Percentiles rank a stretch among this genome's conserved stretches.
These are phyloP conservation scores for Yamadazyma mexicana DNA, from an alignment of 1,139 yeast genomes.

Conservation along the genomic window DNA sequence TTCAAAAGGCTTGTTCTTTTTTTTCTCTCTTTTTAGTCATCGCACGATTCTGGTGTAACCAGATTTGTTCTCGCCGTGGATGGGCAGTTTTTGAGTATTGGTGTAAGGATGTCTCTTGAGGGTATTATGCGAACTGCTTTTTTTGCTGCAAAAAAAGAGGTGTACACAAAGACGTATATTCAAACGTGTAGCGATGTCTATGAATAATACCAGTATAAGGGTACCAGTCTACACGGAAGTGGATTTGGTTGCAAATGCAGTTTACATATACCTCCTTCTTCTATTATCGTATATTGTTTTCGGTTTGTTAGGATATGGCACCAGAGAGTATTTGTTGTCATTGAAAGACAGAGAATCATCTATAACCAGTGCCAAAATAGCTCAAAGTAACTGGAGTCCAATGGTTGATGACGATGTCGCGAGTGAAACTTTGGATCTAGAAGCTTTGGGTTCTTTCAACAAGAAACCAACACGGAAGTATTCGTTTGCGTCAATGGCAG, in stretches of 20 bases:
- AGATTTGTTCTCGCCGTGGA: neutral
- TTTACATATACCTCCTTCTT: conserved; percentile 30
- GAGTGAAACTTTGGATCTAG: conserved; percentile 9
- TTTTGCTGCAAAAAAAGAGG: conserved; percentile 2
- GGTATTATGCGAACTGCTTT: too few relatives aligned
- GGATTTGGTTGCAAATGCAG: conserved; percentile 27
- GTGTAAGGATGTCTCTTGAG: neutral
- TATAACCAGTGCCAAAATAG: conserved; percentile 1
- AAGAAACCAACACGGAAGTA: neutral
- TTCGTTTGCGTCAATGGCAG: neutral
- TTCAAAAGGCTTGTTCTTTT: too few relatives aligned
- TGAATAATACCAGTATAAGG: too few relatives aligned
- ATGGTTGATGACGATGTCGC: conserved; percentile 3
- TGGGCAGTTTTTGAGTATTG: neutral
- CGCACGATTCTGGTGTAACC: conserved; percentile 5
- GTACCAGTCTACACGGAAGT: conserved; percentile 9
- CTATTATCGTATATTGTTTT: conserved; percentile 21
- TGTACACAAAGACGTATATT: too few relatives aligned
- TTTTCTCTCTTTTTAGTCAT: too few relatives aligned
- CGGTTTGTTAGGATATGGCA: conserved; percentile 25
- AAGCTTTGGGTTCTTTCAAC: conserved; percentile 10
- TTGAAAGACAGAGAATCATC: conserved; percentile 10
- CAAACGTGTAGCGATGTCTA: too few relatives aligned
- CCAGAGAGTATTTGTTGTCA: conserved; percentile 28
- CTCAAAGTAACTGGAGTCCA: conserved; percentile 3